Percentiles rank a stretch among this genome's conserved stretches.
These are phyloP conservation scores for Xylaria multiplex DNA, from an alignment of 2,329 filamentous ascomycete species.

Conservation along the genomic window DNA sequence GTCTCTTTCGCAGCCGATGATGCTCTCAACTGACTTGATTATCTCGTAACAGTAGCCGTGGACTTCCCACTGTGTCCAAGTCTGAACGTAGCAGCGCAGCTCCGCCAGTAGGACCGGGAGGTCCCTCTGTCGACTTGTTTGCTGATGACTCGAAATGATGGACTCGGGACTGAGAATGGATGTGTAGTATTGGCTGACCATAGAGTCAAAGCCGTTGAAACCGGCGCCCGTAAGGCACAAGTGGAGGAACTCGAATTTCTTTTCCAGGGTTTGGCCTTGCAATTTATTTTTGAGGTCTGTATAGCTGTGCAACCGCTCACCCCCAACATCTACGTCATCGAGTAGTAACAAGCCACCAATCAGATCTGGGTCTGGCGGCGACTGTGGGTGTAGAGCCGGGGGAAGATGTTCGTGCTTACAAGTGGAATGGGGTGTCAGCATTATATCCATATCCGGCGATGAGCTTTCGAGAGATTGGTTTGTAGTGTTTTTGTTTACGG, in stretches of 20 bases:
- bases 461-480: neutral
- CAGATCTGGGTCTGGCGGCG: slow-evolving; percentile 6
- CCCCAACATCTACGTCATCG: slow-evolving; percentile 5
- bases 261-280: slow-evolving; percentile 14
- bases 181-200: slow-evolving; percentile 20
- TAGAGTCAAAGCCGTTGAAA: slow-evolving; percentile 13
- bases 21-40: slow-evolving; percentile 14
- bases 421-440: slow-evolving; percentile 9
- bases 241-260: slow-evolving; percentile 19
- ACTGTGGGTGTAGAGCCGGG: neutral
- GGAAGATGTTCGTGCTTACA: slow-evolving; percentile 9
- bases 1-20: slow-evolving; percentile 2
- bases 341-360: slow-evolving; percentile 8
- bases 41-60: slow-evolving; percentile 22
- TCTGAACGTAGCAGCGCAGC: slow-evolving; percentile 5
- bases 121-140: slow-evolving; percentile 15
- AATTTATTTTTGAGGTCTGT: slow-evolving; percentile 14
- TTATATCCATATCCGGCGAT: slow-evolving; percentile 10
- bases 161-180: slow-evolving; percentile 12
- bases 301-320: neutral
- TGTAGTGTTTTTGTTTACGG: neutral
- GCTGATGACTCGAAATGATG: slow-evolving; percentile 9
- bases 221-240: slow-evolving; percentile 14
- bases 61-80: slow-evolving; percentile 22
- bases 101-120: slow-evolving; percentile 5